Percentiles rank a stretch among this genome's conserved stretches.
Evolutionary conservation across 257 asterid genomes (phyloP).

Genomic region (Mitragyna speciosa): DNA sequence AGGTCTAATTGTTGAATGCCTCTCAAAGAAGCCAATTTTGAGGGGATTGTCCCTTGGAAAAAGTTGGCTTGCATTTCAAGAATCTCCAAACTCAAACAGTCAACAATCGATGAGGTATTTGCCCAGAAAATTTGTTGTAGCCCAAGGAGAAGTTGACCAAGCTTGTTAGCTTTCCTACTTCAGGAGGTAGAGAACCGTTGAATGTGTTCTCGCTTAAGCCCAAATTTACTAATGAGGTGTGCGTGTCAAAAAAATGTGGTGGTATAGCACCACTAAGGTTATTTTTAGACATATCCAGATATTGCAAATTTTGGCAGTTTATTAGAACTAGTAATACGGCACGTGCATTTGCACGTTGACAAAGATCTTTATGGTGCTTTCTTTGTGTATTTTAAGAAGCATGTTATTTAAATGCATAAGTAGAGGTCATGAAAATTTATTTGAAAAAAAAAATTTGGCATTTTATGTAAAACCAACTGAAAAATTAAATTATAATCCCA

Average conservation of each 20-base stretch:
- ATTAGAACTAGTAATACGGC: too few relatives aligned
- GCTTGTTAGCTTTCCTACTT: not conserved
- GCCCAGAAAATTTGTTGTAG: not conserved
- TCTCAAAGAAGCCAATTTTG: not conserved
- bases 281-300: conserved; percentile 8
- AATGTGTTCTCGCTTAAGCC: not conserved
- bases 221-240: not conserved
- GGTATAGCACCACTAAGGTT: not conserved
- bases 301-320: conserved; percentile 12
- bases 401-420: too few relatives aligned
- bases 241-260: not conserved
- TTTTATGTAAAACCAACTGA: too few relatives aligned
- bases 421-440: too few relatives aligned
- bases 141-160: not conserved
- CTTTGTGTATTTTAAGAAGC: too few relatives aligned
- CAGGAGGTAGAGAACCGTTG: not conserved
- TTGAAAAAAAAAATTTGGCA: too few relatives aligned
- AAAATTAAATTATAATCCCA: too few relatives aligned
- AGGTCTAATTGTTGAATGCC: not conserved
- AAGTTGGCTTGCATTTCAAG: not conserved
- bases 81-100: not conserved
- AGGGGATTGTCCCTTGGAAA: not conserved
- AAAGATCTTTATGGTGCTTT: too few relatives aligned
- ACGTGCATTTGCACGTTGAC: too few relatives aligned
- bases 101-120: not conserved